Percentiles rank a stretch among this genome's conserved stretches.
phyloP scores from a whole-genome alignment of 1,284 basidiomycete species.

The Cutaneotrichosporon mucoides region DNA sequence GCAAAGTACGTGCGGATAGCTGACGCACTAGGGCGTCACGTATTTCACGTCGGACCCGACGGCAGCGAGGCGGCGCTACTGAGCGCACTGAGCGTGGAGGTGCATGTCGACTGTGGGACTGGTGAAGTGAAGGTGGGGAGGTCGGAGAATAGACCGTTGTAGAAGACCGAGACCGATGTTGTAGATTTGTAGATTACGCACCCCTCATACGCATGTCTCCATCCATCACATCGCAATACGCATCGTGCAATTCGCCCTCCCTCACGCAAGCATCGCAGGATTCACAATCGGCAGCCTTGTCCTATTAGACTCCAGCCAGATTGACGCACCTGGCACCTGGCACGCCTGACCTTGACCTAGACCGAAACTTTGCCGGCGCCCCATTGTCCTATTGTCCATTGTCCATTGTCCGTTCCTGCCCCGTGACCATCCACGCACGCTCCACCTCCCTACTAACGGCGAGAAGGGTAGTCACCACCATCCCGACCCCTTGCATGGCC shows the following conservation, averaged over 20 bases:
- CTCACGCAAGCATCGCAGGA: no score
- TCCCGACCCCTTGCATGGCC: no score
- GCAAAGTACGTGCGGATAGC: no score
- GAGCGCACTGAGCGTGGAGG: not conserved
- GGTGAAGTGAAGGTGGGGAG: not conserved
- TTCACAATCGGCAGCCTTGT: no score
- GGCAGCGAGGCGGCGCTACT: conserved; percentile 28
- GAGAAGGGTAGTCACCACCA: not conserved
- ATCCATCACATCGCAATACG: not conserved
- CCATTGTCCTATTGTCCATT: not conserved
- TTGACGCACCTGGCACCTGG: no score
- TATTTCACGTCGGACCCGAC: conserved; percentile 43
- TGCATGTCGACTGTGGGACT: not conserved
- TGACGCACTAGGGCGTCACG: conserved; percentile 34
- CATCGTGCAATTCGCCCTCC: not conserved
- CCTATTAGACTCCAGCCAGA: no score
- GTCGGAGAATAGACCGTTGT: no score
- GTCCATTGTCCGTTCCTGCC: not conserved
- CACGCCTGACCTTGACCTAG: no score
- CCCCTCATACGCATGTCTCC: no score
- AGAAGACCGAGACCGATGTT: no score
- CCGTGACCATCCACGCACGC: not conserved
- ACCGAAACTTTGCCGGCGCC: not conserved
- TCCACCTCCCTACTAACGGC: not conserved
- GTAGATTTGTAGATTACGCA: not conserved